Evolutionary conservation across 129 eudicot genomes (phyloP).

Genomic region (Silybum marianum): DNA sequence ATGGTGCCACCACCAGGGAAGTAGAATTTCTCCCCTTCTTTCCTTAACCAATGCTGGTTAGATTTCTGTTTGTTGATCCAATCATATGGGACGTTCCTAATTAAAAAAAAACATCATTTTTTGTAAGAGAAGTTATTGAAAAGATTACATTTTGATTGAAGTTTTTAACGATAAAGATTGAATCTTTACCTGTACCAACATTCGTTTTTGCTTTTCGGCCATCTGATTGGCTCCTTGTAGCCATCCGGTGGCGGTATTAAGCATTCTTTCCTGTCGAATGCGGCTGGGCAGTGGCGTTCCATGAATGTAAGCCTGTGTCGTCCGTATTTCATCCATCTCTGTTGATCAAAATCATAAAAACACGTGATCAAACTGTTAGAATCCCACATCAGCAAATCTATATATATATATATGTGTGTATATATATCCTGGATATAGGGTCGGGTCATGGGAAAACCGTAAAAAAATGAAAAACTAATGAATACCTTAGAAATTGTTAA

Average conservation of each 20-base stretch:
- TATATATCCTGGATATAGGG: no score
- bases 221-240: slow-evolving; percentile 86
- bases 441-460: no score
- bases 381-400: neutral
- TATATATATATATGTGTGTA: no score
- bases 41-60: slow-evolving; percentile 91
- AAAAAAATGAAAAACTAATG: no score
- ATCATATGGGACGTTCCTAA: slow-evolving; percentile 94
- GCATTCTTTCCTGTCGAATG: slow-evolving; percentile 89
- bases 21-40: slow-evolving; percentile 93
- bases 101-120: neutral
- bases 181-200: slow-evolving; percentile 98
- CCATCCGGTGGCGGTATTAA: slow-evolving; percentile 96
- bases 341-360: slow-evolving; percentile 21
- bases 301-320: slow-evolving; percentile 83
- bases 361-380: neutral
- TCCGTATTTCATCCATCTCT: slow-evolving; percentile 95
- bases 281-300: slow-evolving; percentile 97
- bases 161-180: neutral
- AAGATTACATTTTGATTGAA: slow-evolving; percentile 9
- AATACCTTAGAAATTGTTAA: no score
- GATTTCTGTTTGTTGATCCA: slow-evolving; percentile 99
- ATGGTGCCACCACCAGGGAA: slow-evolving; percentile 99
- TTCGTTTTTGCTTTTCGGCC: slow-evolving; percentile 97
- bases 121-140: neutral